These are phyloP conservation scores for Monosporozyma aquatica DNA, from an alignment of 805 yeast genomes.

Conservation along the genomic window DNA sequence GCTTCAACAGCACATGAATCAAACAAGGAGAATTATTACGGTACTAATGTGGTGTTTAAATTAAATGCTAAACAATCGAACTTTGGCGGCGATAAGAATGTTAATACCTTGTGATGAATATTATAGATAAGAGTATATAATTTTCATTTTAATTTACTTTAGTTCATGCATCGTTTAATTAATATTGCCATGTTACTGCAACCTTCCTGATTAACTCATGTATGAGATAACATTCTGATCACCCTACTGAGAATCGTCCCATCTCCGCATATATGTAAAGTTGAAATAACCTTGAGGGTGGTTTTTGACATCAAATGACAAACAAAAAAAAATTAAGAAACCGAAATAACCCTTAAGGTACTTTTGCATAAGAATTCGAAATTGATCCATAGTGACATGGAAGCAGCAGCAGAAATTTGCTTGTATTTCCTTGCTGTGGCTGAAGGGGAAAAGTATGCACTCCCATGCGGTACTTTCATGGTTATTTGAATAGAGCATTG, in stretches of 20 bases:
- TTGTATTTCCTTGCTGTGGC: too few species aligned
- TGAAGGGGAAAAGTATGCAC: too few species aligned
- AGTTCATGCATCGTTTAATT: too few species aligned
- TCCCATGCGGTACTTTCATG: neutral
- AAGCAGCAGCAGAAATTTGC: too few species aligned
- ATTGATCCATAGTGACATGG: too few species aligned
- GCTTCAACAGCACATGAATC: too few species aligned
- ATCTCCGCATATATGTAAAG: too few species aligned
- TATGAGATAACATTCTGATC: too few species aligned
- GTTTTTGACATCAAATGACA: neutral
- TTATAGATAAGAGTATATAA: neutral
- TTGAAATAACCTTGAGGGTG: conserved; percentile 2
- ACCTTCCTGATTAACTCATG: too few species aligned
- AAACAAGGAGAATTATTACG: neutral
- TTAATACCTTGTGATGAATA: neutral
- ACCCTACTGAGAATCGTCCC: too few species aligned
- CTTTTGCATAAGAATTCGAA: neutral
- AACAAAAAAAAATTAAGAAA: neutral
- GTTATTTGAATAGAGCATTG: too few species aligned
- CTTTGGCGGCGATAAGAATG: neutral
- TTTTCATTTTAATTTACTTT: neutral
- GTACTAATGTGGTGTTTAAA: neutral
- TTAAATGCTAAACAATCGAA: neutral
- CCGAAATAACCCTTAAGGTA: conserved; percentile 1
- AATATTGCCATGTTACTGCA: too few species aligned